phyloP scores from a whole-genome alignment of 768 basidiomycete genomes.

The Paxillus ammoniavirescens region DNA sequence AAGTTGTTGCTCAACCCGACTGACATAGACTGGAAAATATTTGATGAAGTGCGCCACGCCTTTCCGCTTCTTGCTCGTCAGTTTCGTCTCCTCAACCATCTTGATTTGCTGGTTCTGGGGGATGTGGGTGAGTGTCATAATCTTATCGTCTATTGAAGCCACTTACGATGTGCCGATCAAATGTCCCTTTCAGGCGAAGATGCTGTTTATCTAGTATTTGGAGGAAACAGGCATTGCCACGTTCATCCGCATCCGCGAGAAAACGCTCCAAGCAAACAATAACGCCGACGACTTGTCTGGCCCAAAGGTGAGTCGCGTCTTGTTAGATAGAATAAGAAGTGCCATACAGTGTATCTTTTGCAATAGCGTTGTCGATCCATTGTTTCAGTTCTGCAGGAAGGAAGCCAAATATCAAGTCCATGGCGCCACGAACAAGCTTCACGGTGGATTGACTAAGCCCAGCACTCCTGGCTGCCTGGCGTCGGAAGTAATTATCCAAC shows the following conservation, averaged over 20 bases:
- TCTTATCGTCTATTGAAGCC: background rate
- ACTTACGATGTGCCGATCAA: constrained; percentile 74
- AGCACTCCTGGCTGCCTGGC: constrained; percentile 78
- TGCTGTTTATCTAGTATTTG: constrained; percentile 82
- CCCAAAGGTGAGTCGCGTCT: constrained; percentile 4
- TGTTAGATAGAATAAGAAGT: constrained; percentile 1
- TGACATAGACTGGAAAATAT: constrained; percentile 87
- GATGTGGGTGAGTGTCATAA: constrained; percentile 2
- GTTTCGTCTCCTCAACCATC: constrained; percentile 84
- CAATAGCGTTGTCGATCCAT: constrained; percentile 80
- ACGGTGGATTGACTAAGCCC: constrained; percentile 65
- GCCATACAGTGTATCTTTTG: constrained; percentile 73
- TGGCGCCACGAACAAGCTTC: constrained; percentile 82
- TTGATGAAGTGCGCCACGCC: constrained; percentile 92
- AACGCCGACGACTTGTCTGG: constrained; percentile 83
- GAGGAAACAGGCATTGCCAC: constrained; percentile 72
- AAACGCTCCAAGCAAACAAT: constrained; percentile 77
- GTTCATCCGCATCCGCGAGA: constrained; percentile 74
- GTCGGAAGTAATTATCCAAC: constrained; percentile 89
- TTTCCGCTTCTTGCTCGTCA: constrained; percentile 88
- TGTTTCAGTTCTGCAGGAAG: constrained; percentile 76
- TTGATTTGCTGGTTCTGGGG: constrained; percentile 82
- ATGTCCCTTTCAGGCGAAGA: constrained; percentile 66
- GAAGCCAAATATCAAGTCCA: constrained; percentile 97
- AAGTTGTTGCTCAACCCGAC: constrained; percentile 81